A percentile compares a stretch with the other conserved stretches of the same genome.
phyloP scores from a whole-genome alignment of 2,329 filamentous ascomycete genomes.

The Periconia sp. region DNA sequence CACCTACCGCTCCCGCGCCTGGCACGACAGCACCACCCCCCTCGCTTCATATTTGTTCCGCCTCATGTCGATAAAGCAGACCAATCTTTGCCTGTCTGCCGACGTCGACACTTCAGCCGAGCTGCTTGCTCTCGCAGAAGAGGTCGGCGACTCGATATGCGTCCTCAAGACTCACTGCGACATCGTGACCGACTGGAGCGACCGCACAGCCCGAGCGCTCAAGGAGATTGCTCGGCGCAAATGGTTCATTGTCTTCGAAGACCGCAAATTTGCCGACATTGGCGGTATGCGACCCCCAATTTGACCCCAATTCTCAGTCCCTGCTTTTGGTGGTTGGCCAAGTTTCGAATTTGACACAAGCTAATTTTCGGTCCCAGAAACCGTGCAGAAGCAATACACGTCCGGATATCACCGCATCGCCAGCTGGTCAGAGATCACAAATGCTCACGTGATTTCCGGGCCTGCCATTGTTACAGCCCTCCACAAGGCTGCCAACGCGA shows the following conservation, averaged over 20 bases:
- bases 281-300: conserved; percentile 51
- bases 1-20: conserved; percentile 54
- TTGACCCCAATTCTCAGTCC: neutral
- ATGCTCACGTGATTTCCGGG: conserved; percentile 60
- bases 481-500: conserved; percentile 54
- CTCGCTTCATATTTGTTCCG: conserved; percentile 57
- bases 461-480: conserved; percentile 59
- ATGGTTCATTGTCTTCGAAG: conserved; percentile 60
- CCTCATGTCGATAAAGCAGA: conserved; percentile 57
- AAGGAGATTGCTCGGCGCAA: conserved; percentile 56
- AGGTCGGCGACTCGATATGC: conserved; percentile 66
- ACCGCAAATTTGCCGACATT: conserved; percentile 63
- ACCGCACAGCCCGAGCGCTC: conserved; percentile 58
- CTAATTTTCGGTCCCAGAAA: no score
- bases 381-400: conserved; percentile 62
- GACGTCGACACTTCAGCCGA: conserved; percentile 63
- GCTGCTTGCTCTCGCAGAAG: conserved; percentile 62
- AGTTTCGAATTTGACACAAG: neutral
- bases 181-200: conserved; percentile 66
- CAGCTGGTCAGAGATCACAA: conserved; percentile 59
- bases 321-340: conserved; percentile 14
- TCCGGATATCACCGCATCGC: conserved; percentile 58
- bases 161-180: conserved; percentile 67
- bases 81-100: conserved; percentile 62
- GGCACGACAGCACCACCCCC: conserved; percentile 49